Conservation (phyloP, 2,329 filamentous ascomycete genomes). For the Sporothrix brunneoviolacea region DNA sequence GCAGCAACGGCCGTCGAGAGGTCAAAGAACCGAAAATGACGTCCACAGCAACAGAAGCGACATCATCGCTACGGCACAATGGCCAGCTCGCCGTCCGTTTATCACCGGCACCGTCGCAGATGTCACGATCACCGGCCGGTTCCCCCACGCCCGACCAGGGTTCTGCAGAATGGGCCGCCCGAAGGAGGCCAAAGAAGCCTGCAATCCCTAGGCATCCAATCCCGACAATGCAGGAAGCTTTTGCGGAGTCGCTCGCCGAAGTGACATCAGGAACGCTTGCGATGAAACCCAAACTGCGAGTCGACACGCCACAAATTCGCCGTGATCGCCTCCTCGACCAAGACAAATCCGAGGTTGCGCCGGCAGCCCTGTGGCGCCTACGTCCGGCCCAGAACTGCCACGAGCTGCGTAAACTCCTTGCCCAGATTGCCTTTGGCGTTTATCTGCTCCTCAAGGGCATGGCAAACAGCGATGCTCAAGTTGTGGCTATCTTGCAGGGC, state of each 20-base stretch:
- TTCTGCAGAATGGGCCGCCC: neutral
- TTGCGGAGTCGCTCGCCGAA: slow-evolving; percentile 74
- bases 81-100: slow-evolving; percentile 22
- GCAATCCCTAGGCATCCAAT: slow-evolving; percentile 57
- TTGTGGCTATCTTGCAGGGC: slow-evolving; percentile 79
- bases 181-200: slow-evolving; percentile 13
- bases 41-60: slow-evolving; percentile 17
- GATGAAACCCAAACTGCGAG: slow-evolving; percentile 46
- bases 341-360: slow-evolving; percentile 61
- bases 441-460: slow-evolving; percentile 78
- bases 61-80: slow-evolving; percentile 18
- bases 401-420: slow-evolving; percentile 80
- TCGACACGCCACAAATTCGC: slow-evolving; percentile 52
- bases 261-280: slow-evolving; percentile 46
- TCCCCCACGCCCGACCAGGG: slow-evolving; percentile 12
- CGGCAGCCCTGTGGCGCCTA: slow-evolving; percentile 69
- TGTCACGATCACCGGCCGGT: slow-evolving; percentile 6
- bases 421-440: slow-evolving; percentile 90
- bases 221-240: slow-evolving; percentile 68
- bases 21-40: slow-evolving; percentile 18
- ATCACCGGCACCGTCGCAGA: slow-evolving; percentile 14
- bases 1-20: neutral
- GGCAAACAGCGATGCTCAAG: slow-evolving; percentile 82
- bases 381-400: slow-evolving; percentile 72
- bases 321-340: slow-evolving; percentile 63